Conservation (phyloP, 2,329 filamentous ascomycete genomes). For the Colletotrichum sp. region DNA sequence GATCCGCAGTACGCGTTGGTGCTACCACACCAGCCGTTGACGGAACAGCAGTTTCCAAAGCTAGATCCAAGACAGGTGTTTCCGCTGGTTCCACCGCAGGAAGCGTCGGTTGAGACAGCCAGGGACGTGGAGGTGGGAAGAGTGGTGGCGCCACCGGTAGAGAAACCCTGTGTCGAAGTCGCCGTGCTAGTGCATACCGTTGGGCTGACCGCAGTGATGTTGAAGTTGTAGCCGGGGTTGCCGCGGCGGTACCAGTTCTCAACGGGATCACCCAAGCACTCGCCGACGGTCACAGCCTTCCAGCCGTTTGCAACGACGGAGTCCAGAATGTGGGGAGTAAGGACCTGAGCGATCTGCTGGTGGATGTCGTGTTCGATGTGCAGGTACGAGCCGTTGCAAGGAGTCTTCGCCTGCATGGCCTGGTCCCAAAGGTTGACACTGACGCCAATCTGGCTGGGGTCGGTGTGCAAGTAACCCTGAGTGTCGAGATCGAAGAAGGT, state of each 20-base stretch:
- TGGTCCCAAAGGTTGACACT: constrained; percentile 38
- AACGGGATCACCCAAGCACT: constrained; percentile 47
- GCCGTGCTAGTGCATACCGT: background rate
- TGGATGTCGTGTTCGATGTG: constrained; percentile 49
- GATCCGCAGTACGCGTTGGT: constrained; percentile 21
- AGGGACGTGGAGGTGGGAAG: constrained; percentile 21
- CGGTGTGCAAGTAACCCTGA: constrained; percentile 26
- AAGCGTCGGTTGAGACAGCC: constrained; percentile 34
- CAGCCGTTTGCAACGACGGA: constrained; percentile 28
- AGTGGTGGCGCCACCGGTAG: constrained; percentile 15
- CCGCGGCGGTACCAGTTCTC: constrained; percentile 50
- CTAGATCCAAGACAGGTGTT: constrained; percentile 37
- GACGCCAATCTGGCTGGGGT: constrained; percentile 26
- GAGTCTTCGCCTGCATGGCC: constrained; percentile 29
- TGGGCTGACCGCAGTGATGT: constrained; percentile 1
- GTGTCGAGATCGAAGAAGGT: constrained; percentile 30
- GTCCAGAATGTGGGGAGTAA: constrained; percentile 36
- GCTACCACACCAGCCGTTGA: constrained; percentile 41
- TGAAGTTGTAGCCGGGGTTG: constrained; percentile 27
- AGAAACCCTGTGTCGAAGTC: background rate
- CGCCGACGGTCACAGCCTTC: constrained; percentile 46
- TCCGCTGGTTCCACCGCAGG: constrained; percentile 33
- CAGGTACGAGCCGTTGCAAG: constrained; percentile 27
- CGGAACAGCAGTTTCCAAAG: constrained; percentile 45
- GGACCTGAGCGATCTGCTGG: constrained; percentile 44